phyloP scores from a whole-genome alignment of 2,329 filamentous ascomycete genomes.

The Simplicillium aogashimaense region DNA sequence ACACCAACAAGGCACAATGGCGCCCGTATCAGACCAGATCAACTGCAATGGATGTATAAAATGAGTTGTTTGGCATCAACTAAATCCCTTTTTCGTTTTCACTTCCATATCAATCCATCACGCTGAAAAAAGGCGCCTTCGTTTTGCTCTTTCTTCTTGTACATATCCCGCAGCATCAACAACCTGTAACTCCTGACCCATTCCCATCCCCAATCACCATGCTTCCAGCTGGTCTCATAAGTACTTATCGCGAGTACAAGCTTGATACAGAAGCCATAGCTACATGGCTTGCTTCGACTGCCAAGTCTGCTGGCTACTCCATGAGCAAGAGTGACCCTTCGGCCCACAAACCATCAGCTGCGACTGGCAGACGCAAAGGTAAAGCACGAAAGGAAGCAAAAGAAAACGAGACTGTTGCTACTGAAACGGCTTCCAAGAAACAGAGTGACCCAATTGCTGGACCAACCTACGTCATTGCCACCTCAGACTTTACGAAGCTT shows the following conservation, averaged over 20 bases:
- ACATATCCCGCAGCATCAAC: no score
- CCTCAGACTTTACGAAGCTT: slow-evolving; percentile 11
- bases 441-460: no score
- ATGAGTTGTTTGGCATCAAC: no score
- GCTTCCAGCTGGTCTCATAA: slow-evolving; percentile 7
- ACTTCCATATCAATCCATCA: no score
- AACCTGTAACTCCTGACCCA: no score
- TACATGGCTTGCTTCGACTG: slow-evolving; percentile 9
- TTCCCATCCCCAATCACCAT: no score
- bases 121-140: no score
- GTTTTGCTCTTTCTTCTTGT: no score
- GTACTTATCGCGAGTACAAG: slow-evolving; percentile 11
- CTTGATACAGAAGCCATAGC: slow-evolving; percentile 11
- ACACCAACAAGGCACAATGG: no score
- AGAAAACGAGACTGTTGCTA: not conserved
- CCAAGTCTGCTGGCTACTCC: slow-evolving; percentile 8
- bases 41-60: no score
- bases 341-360: not conserved
- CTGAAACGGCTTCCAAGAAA: not conserved
- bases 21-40: no score
- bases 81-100: no score
- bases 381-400: slow-evolving; percentile 7
- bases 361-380: slow-evolving; percentile 5
- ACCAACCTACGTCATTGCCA: slow-evolving; percentile 6
- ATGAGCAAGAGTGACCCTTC: not conserved